A percentile compares a stretch with the other conserved stretches of the same genome.
Evolutionary conservation across 768 basidiomycete species (phyloP).

Genomic region (Lactarius sanguifluus): DNA sequence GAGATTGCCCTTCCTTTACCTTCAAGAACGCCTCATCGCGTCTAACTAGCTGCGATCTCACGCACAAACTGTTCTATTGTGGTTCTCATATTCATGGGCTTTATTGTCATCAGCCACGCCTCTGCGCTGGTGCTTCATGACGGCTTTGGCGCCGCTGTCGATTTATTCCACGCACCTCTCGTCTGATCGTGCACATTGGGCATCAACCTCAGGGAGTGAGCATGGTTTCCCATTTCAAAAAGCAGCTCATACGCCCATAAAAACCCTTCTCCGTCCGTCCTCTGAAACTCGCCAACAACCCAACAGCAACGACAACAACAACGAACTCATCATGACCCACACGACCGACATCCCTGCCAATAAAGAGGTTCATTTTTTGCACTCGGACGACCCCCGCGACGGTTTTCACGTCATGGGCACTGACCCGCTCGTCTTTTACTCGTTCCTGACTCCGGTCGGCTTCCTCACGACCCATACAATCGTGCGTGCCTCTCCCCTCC

Average conservation of each 20-base stretch:
- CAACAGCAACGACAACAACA: not conserved
- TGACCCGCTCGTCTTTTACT: conserved; percentile 57
- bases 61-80: not conserved
- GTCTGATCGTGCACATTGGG: not conserved
- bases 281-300: not conserved
- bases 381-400: conserved; percentile 63
- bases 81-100: not conserved
- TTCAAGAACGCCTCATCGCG: not conserved
- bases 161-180: not conserved
- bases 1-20: not conserved
- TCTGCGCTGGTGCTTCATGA: not conserved
- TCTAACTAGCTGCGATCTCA: not conserved
- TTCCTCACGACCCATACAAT: conserved; percentile 44
- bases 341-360: not conserved
- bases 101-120: conserved; percentile 3
- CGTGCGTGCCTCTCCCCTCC: conserved; percentile 38
- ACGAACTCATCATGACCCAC: conserved; percentile 4
- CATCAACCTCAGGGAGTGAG: conserved; percentile 3
- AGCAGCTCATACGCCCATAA: not conserved
- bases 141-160: not conserved
- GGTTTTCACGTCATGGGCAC: conserved; percentile 67
- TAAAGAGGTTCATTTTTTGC: conserved; percentile 59
- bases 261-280: not conserved
- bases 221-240: conserved; percentile 15
- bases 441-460: conserved; percentile 60